Evolutionary conservation across 2,329 filamentous ascomycete species (phyloP).

Genomic region (Hymenoscyphus albidus): DNA sequence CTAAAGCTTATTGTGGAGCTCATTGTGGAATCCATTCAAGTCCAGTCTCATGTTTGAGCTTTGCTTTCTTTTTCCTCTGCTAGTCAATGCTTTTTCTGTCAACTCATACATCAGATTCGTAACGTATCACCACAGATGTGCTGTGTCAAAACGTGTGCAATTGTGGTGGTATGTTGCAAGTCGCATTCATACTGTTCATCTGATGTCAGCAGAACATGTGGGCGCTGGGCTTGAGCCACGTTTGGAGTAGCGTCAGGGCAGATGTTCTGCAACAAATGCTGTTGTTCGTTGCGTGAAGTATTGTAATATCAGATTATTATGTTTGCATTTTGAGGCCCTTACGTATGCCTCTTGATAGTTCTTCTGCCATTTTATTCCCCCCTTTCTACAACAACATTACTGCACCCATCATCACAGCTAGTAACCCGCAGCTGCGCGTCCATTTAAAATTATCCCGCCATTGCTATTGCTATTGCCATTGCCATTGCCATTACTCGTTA

Average conservation of each 20-base stretch:
- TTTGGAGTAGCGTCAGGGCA: neutral
- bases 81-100: constrained; percentile 1
- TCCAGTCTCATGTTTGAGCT: neutral
- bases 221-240: neutral
- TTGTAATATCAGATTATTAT: neutral
- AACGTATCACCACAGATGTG: neutral
- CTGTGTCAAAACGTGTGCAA: neutral
- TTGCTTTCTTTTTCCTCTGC: neutral
- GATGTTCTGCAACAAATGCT: no score
- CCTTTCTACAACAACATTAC: neutral
- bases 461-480: neutral
- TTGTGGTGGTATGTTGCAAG: neutral
- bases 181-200: neutral
- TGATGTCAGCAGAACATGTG: neutral
- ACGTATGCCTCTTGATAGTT: neutral
- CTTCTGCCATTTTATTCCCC: neutral
- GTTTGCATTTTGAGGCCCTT: neutral
- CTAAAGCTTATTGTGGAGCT: neutral
- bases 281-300: no score
- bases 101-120: neutral
- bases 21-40: neutral
- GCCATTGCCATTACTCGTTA: neutral
- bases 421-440: neutral
- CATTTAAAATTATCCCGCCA: neutral
- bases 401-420: neutral